phyloP scores from a whole-genome alignment of 208 protist genomes.

The Naegleria lovaniensis region DNA sequence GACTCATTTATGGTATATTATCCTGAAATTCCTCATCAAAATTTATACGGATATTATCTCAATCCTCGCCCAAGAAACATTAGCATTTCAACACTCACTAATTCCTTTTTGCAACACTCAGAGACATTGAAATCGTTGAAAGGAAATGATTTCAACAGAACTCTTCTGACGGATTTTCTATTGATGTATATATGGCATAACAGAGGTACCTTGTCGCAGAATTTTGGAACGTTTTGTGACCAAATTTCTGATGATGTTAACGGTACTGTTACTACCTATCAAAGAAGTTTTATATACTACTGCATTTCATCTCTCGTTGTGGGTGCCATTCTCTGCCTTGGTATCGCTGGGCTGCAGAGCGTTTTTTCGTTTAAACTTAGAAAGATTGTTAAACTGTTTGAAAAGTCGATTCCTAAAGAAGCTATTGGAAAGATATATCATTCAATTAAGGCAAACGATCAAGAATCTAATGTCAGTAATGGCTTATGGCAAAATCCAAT shows the following conservation, averaged over 20 bases:
- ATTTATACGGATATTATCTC: background rate
- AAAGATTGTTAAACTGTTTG: background rate
- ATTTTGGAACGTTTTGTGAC: background rate
- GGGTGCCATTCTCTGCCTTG: background rate
- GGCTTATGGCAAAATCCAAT: background rate
- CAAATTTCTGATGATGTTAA: background rate
- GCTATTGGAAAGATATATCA: background rate
- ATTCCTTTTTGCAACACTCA: background rate
- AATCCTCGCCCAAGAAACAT: background rate
- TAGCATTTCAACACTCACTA: background rate
- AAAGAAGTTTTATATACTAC: background rate
- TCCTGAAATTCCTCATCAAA: background rate
- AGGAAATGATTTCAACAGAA: background rate
- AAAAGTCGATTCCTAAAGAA: background rate
- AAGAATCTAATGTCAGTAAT: background rate
- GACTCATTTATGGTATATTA: background rate
- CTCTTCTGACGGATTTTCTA: background rate
- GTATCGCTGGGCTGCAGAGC: background rate
- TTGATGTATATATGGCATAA: background rate
- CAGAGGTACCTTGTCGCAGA: background rate
- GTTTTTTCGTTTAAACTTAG: background rate
- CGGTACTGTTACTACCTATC: background rate
- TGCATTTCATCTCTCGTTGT: background rate
- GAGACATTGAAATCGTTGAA: background rate
- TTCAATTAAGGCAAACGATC: background rate